Evolutionary conservation across 257 asterid genomes (phyloP), one percentile per base, ranked within the genome.

Genomic region (Voacanga thouarsii): DNA sequence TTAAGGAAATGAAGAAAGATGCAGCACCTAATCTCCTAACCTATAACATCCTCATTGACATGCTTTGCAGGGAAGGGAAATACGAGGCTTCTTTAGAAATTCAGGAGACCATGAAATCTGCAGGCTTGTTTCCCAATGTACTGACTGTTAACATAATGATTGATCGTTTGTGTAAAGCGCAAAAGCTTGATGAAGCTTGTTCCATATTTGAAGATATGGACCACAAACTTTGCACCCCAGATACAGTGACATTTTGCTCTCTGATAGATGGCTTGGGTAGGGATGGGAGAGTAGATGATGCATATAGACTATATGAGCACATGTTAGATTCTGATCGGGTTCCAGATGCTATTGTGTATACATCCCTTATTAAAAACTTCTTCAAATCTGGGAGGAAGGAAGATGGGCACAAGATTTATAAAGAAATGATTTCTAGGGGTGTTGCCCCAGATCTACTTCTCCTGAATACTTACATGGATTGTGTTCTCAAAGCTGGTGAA

Each of bases 251-350:
- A 19, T 96, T 85, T 83, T 93, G 98, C 88, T 91, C 98, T 9
- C 66, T 95, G 85, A 92, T 95, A 61, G 97, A 93, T 74, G 99
- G 99, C 28, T 80, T 95, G 91, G 97, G 98, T 39, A 89, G 94
- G 93, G 89, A 88, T 63, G 99, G 98, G 8, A 87, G 94, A 85
- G 92, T 90, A 33, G 92, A 93, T 70, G 96, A 91, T 41, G 98
- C 99, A 0, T 93, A 95, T 82, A 84, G 79, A 81, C 88, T 95
- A 70, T 95, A 90, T n/a, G 98, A 95, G 82, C 84, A 80, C 69
- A 95, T 95, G 99, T 80, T 90, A 73, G 98, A 95, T 89, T 86
- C 86, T 78, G 80, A 79, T 59, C 82, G 75, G 64, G 80, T 67
- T 64, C 96, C 94, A 7, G 92, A 87, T 82, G 92, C 93, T 65